A percentile compares a stretch with the other conserved stretches of the same genome.
These are phyloP conservation scores for Auricularia cornea DNA, from an alignment of 768 basidiomycete species.

Conservation along the genomic window DNA sequence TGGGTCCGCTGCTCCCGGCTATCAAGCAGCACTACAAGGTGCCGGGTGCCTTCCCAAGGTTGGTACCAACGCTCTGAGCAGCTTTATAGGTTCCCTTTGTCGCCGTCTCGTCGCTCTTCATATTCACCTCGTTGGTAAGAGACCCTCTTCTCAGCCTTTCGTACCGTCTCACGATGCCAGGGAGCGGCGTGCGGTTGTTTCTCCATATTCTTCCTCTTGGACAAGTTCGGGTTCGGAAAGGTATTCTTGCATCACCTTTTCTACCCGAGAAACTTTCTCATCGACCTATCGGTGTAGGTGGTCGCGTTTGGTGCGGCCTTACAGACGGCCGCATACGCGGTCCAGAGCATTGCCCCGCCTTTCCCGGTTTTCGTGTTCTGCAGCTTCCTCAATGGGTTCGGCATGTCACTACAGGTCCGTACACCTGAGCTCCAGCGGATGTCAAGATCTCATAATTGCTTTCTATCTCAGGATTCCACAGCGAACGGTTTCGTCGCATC, in stretches of 20 bases:
- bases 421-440: not conserved
- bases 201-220: conserved; percentile 39
- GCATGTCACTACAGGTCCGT: not conserved
- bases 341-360: conserved; percentile 2
- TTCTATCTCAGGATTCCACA: not conserved
- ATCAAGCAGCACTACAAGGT: conserved; percentile 54
- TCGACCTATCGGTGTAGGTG: conserved; percentile 19
- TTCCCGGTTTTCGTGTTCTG: not conserved
- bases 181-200: conserved; percentile 42
- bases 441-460: not conserved
- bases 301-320: conserved; percentile 28
- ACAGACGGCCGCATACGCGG: conserved; percentile 16
- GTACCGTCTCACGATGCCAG: conserved; percentile 19
- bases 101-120: conserved; percentile 55
- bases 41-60: conserved; percentile 4
- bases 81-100: conserved; percentile 37
- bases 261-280: not conserved
- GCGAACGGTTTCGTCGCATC: conserved; percentile 2
- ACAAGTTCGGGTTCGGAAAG: conserved; percentile 40
- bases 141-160: not conserved
- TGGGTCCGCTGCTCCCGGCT: conserved; percentile 62
- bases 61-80: not conserved
- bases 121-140: conserved; percentile 29
- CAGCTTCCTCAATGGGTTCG: not conserved
- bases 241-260: conserved; percentile 16